Conservation (phyloP, 805 yeast species). For the Kuraishia piskuri region DNA sequence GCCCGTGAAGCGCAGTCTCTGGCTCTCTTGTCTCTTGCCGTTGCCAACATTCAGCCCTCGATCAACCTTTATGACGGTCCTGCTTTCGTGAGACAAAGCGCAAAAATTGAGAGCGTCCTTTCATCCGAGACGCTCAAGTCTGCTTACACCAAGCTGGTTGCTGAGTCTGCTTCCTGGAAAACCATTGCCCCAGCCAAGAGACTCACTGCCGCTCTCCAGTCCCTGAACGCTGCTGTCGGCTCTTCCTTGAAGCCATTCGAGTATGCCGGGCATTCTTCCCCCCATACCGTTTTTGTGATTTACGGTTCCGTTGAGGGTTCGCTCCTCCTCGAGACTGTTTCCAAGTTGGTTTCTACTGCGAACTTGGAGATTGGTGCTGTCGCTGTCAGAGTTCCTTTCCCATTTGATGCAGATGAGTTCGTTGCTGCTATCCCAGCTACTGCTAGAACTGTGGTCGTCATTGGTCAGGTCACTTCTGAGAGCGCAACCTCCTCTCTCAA, state of each 20-base stretch:
- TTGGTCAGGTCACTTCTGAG: slow-evolving; percentile 42
- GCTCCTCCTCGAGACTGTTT: slow-evolving; percentile 38
- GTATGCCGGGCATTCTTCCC: slow-evolving; percentile 52
- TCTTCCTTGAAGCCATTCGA: slow-evolving; percentile 54
- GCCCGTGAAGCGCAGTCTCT: slow-evolving; percentile 59
- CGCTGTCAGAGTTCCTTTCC: slow-evolving; percentile 69
- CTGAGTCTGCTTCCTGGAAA: slow-evolving; percentile 16
- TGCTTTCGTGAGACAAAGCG: slow-evolving; percentile 43
- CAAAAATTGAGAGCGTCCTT: slow-evolving; percentile 34
- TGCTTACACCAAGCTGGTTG: slow-evolving; percentile 28
- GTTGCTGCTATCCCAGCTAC: slow-evolving; percentile 47
- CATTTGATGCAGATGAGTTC: slow-evolving; percentile 63
- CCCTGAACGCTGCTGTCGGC: slow-evolving; percentile 47
- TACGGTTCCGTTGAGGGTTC: slow-evolving; percentile 66
- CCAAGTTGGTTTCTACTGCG: slow-evolving; percentile 19
- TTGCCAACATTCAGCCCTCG: slow-evolving; percentile 50
- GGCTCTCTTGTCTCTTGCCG: slow-evolving; percentile 53
- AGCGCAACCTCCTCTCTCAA: slow-evolving; percentile 42
- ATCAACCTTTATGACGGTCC: slow-evolving; percentile 79
- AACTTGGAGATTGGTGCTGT: slow-evolving; percentile 51
- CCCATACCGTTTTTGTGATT: slow-evolving; percentile 74
- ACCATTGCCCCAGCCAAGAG: slow-evolving; percentile 25
- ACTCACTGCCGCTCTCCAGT: slow-evolving; percentile 35
- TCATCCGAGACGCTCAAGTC: slow-evolving; percentile 32
- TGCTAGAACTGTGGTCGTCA: slow-evolving; percentile 52